Conservation (phyloP, 805 yeast species). For the Ogataea parapolymorpha region DNA sequence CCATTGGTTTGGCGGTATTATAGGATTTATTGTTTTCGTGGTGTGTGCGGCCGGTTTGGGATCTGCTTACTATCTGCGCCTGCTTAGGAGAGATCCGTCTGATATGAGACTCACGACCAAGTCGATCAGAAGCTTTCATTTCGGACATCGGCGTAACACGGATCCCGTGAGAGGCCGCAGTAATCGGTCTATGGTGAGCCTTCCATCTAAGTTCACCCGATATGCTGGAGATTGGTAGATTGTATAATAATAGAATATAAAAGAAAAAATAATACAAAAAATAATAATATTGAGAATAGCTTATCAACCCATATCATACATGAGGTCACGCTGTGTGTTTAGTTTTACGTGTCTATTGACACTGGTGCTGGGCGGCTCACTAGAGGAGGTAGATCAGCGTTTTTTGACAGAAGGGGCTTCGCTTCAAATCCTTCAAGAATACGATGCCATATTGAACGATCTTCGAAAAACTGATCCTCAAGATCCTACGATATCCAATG, state of each 20-base stretch:
- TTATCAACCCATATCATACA: not conserved
- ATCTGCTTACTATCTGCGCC: slow-evolving; percentile 27
- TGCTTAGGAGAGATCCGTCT: slow-evolving; percentile 16
- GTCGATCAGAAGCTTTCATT: slow-evolving; percentile 29
- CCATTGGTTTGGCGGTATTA: slow-evolving; percentile 51
- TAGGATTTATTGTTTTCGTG: slow-evolving; percentile 29
- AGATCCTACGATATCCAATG: slow-evolving; percentile 35
- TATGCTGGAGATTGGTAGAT: slow-evolving; percentile 32
- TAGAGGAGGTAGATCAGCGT: slow-evolving; percentile 13
- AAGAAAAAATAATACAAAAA: slow-evolving; percentile 4
- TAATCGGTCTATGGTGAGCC: slow-evolving; percentile 29
- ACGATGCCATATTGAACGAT: slow-evolving; percentile 24
- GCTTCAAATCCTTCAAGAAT: slow-evolving; percentile 28
- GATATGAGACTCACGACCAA: slow-evolving; percentile 10
- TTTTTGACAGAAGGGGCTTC: slow-evolving; percentile 29
- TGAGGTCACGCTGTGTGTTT: not conserved
- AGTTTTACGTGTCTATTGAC: not conserved
- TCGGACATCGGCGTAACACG: slow-evolving; percentile 25
- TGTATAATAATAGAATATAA: slow-evolving; percentile 1
- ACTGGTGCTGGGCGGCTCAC: slow-evolving; percentile 1
- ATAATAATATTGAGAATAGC: not conserved
- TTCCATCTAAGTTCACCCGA: slow-evolving; percentile 31
- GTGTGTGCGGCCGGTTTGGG: slow-evolving; percentile 21
- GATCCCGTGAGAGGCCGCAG: slow-evolving; percentile 17
- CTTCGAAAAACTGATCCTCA: slow-evolving; percentile 13